Conservation (phyloP, 129 eudicot genomes). For the Scalesia atractyloides region DNA sequence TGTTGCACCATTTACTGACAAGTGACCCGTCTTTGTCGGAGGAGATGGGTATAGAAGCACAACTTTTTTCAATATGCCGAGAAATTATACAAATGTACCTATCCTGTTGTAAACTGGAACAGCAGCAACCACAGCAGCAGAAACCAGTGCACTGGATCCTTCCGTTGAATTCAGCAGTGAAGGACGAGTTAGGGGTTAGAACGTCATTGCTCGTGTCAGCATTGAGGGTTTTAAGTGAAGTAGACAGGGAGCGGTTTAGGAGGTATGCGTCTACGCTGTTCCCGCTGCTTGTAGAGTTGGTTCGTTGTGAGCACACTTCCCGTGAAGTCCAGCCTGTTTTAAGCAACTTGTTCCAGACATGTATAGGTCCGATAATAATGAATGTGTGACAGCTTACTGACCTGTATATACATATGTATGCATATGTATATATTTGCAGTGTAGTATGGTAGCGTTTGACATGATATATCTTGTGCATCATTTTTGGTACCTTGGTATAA, state of each 20-base stretch:
- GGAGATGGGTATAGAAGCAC: conserved; percentile 62
- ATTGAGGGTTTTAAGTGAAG: conserved; percentile 62
- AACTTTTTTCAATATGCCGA: conserved; percentile 60
- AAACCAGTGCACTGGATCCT: conserved; percentile 58
- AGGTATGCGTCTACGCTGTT: conserved; percentile 52
- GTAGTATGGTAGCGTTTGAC: conserved; percentile 25
- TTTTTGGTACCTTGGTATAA: conserved; percentile 31
- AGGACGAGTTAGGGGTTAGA: conserved; percentile 90
- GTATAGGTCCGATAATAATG: conserved; percentile 84
- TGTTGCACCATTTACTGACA: conserved; percentile 56
- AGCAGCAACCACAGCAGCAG: conserved; percentile 37
- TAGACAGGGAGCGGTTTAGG: conserved; percentile 56
- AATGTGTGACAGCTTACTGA: conserved; percentile 36
- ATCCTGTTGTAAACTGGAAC: conserved; percentile 59
- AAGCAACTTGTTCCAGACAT: conserved; percentile 66
- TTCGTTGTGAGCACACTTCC: conserved; percentile 89
- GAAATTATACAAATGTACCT: conserved; percentile 60
- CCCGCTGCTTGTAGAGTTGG: conserved; percentile 82
- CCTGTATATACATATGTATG: conserved; percentile 2
- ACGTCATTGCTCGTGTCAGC: conserved; percentile 65
- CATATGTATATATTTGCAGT: conserved; percentile 18
- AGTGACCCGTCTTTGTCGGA: conserved; percentile 48
- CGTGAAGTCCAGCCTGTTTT: conserved; percentile 69
- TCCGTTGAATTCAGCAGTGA: conserved; percentile 70
- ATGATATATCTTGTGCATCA: conserved; percentile 20